Base-by-base conservation (phyloP, 768 basidiomycete genomes). In the Suillus sp. region DNA sequence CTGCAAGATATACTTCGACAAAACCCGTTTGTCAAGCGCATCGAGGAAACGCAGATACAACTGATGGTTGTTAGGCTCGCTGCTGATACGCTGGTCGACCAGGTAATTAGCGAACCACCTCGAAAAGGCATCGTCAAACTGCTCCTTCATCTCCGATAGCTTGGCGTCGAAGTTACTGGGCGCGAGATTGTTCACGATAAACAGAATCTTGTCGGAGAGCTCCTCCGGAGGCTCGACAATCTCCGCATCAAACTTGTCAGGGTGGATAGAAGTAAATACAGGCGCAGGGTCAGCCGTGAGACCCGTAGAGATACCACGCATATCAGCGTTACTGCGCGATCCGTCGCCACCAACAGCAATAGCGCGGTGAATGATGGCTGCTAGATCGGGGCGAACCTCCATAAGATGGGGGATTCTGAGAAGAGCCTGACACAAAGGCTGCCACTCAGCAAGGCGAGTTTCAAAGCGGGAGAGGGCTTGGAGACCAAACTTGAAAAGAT, bases 91-190 rank as follows among this genome's bases (percentile, higher is more conserved):
- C 71, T 98, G 93, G 70, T 96, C 94, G 40, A 99, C 95, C 55
- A 99, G 84, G 75, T 99, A 99, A 73, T 97, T 91, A 51, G 97
- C 96, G 70, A 99, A 97, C 97, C 97, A 99, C 53, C 91, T 84
- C 9, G 93, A 87, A 72, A 95, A 88, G 45, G 85, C 81, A 68
- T 95, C 91, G 53, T 91, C 84, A 76, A 96, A 96, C 62, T 92
- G 81, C 37, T 86, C 87, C 61, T 82, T 83, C 90, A 99, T 95
- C 70, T 99, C 97, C 37, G 78, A 75, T 40, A 95, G 79, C 76
- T 99, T 99, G 30, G 83, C 69, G 42, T 95, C 95, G 65, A 97
- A 96, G 73, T 99, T 99, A 75, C 82, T 92, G 11, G 94, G 92
- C 0, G 96, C 95, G 62, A 99, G 84, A 68, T 99, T 99, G 80